These are phyloP conservation scores for Monoraphidium neglectum DNA, from an alignment of 139 green algal species.

Conservation along the genomic window DNA sequence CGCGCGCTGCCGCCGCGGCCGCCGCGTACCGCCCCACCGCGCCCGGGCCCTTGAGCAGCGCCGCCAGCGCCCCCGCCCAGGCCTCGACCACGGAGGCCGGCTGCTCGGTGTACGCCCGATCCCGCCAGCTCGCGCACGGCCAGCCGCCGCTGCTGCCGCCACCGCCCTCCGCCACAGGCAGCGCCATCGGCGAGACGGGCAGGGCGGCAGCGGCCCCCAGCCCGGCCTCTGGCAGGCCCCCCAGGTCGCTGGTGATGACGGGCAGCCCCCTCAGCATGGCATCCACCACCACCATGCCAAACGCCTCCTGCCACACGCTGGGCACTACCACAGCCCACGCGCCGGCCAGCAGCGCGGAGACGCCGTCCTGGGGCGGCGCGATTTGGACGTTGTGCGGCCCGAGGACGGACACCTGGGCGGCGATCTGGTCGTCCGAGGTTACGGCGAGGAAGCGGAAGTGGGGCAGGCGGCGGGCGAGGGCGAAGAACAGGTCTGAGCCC, in stretches of 20 bases:
- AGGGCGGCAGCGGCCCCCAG: constrained; percentile 9
- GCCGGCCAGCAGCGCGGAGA: neutral
- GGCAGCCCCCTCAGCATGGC: constrained; percentile 42
- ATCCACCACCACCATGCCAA: constrained; percentile 56
- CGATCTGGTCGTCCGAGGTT: constrained; percentile 5
- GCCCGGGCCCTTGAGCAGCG: neutral
- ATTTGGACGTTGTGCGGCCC: constrained; percentile 21
- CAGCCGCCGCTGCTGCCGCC: neutral
- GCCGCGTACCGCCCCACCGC: neutral
- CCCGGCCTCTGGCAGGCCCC: constrained; percentile 19
- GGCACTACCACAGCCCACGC: constrained; percentile 34
- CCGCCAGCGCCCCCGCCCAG: constrained; percentile 8
- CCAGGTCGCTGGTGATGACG: constrained; percentile 33
- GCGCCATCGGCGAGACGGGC: constrained; percentile 6
- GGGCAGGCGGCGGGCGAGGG: constrained; percentile 28
- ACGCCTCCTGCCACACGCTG: constrained; percentile 57
- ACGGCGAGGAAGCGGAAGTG: constrained; percentile 35
- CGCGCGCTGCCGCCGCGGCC: neutral
- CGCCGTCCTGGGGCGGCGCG: constrained; percentile 7
- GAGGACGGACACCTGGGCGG: neutral
- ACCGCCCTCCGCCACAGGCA: neutral
- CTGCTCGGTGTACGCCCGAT: neutral
- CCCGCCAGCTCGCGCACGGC: neutral
- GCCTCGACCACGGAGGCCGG: neutral
- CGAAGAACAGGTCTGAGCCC: constrained; percentile 32